These are phyloP conservation scores for Podospora fimiseda DNA, from an alignment of 495 filamentous ascomycete genomes.

Conservation along the genomic window DNA sequence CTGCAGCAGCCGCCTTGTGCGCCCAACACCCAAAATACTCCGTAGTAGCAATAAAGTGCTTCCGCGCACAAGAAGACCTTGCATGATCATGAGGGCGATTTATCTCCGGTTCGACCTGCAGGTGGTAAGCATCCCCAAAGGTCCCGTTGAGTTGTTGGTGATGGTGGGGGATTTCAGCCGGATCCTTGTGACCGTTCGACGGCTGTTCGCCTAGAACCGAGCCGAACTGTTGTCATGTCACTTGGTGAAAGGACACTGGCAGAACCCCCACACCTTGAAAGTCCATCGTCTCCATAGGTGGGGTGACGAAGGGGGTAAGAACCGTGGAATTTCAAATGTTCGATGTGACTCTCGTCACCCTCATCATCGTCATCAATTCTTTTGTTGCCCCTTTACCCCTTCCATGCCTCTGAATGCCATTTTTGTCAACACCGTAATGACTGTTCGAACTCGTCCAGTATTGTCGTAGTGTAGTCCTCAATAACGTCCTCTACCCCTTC, in stretches of 20 bases:
- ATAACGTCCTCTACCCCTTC: neutral
- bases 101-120: constrained; percentile 13
- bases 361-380: constrained; percentile 2
- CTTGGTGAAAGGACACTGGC: neutral
- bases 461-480: too few species aligned
- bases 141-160: neutral
- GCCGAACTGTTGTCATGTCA: neutral
- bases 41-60: too few species aligned
- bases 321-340: neutral
- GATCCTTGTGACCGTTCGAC: constrained; percentile 5
- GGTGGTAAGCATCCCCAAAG: neutral
- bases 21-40: constrained; percentile 3
- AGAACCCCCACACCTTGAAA: constrained; percentile 12
- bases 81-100: constrained; percentile 19
- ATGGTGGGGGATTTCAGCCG: constrained; percentile 16
- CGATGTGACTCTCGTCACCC: neutral
- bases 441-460: neutral
- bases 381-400: constrained; percentile 8
- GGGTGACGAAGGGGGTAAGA: constrained; percentile 19
- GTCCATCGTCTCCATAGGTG: constrained; percentile 2
- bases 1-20: constrained; percentile 25
- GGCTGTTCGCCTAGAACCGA: neutral
- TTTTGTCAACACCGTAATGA: neutral
- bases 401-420: neutral
- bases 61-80: too few species aligned